Base-by-base conservation (phyloP, 73 alveolate species). In the Paramecium sonneborni region DNA sequence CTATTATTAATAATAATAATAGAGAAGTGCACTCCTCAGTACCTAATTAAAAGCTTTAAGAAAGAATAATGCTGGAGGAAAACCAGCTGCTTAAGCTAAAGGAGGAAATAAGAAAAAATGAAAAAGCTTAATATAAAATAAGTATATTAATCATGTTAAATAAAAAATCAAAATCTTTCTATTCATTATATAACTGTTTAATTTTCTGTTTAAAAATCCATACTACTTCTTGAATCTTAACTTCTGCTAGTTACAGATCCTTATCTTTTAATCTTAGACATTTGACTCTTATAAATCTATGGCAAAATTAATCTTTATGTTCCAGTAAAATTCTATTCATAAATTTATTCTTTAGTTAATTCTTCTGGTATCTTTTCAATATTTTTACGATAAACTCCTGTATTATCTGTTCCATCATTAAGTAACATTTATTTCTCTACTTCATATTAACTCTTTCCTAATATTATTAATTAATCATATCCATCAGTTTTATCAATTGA, bases 21-120 rank as follows among this genome's bases (percentile, higher is more conserved):
- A 72, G 86, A 72, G 86, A 72, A 72, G 86, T 72, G 86, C 86
- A 32, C 55, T 72, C 57, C 37, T 72, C 9, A 38, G 58, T 72
- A 32, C 55, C 86, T 72, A 72, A 72, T 37, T 72, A 15, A 72
- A 72, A 41, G 62, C 86, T 72, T 37, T 72, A n/a, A 72, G 57
- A 37, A 72, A 72, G 86, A 37, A 23, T 72, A 62, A 26, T 62
- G 34, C 68, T 4, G 44, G 44, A 7, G 84, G 84, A 26, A 38
- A 38, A 24, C 15, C 32, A 52, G 86, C 58, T 12, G 86, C 86
- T 34, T 38, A 72, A 72, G 57, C 55, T 35, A 72, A 72, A 72
- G 86, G 86, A 12, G 86, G 86, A 20, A 72, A 72, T 4, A 21
- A 38, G 44, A 72, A 72, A 41, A 72, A 72, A 72, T 37, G 68